These are phyloP conservation scores for Verticillium longisporum DNA, from an alignment of 2,329 filamentous ascomycete species.

Conservation along the genomic window DNA sequence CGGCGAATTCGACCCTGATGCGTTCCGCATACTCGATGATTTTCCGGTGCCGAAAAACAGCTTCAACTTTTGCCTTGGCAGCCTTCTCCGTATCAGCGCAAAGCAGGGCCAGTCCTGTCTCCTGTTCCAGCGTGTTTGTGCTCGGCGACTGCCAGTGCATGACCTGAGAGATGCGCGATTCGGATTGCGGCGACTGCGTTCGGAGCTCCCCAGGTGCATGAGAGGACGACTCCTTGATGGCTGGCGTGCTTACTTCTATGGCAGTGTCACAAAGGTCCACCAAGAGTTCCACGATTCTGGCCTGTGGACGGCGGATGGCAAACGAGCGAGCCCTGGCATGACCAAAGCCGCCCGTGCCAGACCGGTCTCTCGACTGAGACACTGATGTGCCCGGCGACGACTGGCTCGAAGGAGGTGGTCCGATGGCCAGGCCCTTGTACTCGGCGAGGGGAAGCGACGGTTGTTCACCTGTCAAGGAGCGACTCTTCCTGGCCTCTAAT, in stretches of 20 bases:
- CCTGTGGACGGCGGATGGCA: slow-evolving; percentile 80
- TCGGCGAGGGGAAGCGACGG: slow-evolving; percentile 56
- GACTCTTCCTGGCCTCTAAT: slow-evolving; percentile 70
- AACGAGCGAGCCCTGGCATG: slow-evolving; percentile 82
- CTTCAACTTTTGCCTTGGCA: slow-evolving; percentile 84
- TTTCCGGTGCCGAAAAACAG: slow-evolving; percentile 81
- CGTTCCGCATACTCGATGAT: slow-evolving; percentile 96
- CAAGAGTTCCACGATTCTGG: slow-evolving; percentile 88
- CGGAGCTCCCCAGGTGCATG: slow-evolving; percentile 70
- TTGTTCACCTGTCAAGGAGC: slow-evolving; percentile 50
- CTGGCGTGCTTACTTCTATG: slow-evolving; percentile 87
- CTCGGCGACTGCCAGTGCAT: slow-evolving; percentile 95
- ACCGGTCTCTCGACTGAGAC: slow-evolving; percentile 64
- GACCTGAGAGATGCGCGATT: slow-evolving; percentile 89
- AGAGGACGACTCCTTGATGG: slow-evolving; percentile 75
- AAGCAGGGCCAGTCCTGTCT: slow-evolving; percentile 81
- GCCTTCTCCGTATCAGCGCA: slow-evolving; percentile 84
- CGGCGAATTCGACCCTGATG: slow-evolving; percentile 87
- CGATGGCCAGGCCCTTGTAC: slow-evolving; percentile 84
- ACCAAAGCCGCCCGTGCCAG: slow-evolving; percentile 62
- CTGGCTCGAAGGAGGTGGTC: slow-evolving; percentile 63
- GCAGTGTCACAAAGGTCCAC: slow-evolving; percentile 94
- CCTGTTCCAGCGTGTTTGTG: slow-evolving; percentile 84
- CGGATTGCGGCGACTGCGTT: slow-evolving; percentile 92
- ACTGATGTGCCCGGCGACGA: slow-evolving; percentile 68